phyloP scores from a whole-genome alignment of 768 basidiomycete species.

The Lentinula boryana region DNA sequence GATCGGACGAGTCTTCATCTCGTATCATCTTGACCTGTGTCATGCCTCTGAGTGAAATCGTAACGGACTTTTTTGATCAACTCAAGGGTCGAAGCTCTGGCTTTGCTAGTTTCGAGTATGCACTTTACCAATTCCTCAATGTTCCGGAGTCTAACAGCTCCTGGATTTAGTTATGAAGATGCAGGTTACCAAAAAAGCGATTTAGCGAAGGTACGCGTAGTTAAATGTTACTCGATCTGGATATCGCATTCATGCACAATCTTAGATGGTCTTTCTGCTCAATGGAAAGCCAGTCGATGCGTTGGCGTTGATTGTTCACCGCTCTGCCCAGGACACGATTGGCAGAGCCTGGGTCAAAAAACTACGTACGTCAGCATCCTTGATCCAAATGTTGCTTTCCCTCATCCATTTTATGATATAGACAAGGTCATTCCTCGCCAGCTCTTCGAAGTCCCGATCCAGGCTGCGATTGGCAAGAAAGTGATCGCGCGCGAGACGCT shows the following conservation, averaged over 20 bases:
- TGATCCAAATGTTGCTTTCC: neutral
- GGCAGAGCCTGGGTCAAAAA: constrained; percentile 88
- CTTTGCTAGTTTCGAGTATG: constrained; percentile 88
- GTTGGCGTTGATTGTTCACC: constrained; percentile 86
- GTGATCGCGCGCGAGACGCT: constrained; percentile 88
- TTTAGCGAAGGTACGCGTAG: constrained; percentile 62
- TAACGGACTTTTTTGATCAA: constrained; percentile 92
- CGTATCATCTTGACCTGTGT: constrained; percentile 78
- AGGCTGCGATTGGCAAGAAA: constrained; percentile 83
- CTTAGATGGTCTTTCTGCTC: constrained; percentile 84
- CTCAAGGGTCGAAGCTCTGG: constrained; percentile 91
- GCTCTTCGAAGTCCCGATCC: constrained; percentile 92
- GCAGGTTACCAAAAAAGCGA: constrained; percentile 81
- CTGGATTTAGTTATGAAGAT: constrained; percentile 76
- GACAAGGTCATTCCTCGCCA: constrained; percentile 92
- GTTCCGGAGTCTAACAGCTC: neutral
- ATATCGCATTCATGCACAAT: neutral
- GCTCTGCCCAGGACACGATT: constrained; percentile 66
- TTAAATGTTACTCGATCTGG: neutral
- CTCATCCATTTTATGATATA: constrained; percentile 18
- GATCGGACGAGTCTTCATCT: constrained; percentile 32
- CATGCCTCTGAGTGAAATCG: constrained; percentile 88
- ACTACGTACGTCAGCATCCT: constrained; percentile 56
- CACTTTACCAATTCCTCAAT: constrained; percentile 10
- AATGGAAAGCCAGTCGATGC: constrained; percentile 91